A percentile compares a stretch with the other conserved stretches of the same genome.
phyloP scores from a whole-genome alignment of 139 green algal genomes.

The Chlorella sp. region DNA sequence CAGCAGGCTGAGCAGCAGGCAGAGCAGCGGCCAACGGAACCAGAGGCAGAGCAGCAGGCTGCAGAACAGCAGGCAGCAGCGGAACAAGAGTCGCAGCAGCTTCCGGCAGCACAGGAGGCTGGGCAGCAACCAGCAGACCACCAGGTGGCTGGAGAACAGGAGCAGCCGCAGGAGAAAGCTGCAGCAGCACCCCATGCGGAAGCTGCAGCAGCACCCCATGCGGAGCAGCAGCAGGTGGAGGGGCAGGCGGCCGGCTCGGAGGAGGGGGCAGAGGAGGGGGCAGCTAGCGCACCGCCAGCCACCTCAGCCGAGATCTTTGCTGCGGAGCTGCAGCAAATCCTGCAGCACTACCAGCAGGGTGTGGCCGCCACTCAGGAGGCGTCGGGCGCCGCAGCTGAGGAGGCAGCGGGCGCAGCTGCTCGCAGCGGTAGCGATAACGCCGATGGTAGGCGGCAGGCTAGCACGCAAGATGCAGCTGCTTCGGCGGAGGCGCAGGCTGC shows the following conservation, averaged over 20 bases:
- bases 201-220: neutral
- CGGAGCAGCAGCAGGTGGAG: neutral
- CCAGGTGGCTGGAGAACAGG: too few relatives aligned
- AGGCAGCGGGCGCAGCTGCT: neutral
- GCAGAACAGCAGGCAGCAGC: neutral
- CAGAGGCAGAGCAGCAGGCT: too few relatives aligned
- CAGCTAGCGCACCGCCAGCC: too few relatives aligned
- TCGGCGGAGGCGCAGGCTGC: too few relatives aligned
- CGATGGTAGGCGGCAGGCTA: neutral
- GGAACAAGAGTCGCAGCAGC: neutral
- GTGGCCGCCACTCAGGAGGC: neutral
- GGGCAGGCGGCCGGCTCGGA: neutral
- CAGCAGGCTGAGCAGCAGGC: neutral
- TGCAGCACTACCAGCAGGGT: conserved; percentile 14
- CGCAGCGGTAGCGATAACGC: neutral
- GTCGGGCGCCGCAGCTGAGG: neutral
- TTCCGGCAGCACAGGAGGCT: too few relatives aligned
- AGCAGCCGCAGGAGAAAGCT: too few relatives aligned
- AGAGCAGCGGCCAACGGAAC: neutral
- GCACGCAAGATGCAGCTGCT: neutral
- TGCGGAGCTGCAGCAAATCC: conserved; percentile 29
- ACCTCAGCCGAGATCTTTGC: conserved; percentile 6
- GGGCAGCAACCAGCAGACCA: too few relatives aligned
- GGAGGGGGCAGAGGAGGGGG: neutral
- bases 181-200: too few relatives aligned